A percentile compares a stretch with the other conserved stretches of the same genome.
phyloP scores from a whole-genome alignment of 2,329 filamentous ascomycete genomes.

The Passalora sequoiae region DNA sequence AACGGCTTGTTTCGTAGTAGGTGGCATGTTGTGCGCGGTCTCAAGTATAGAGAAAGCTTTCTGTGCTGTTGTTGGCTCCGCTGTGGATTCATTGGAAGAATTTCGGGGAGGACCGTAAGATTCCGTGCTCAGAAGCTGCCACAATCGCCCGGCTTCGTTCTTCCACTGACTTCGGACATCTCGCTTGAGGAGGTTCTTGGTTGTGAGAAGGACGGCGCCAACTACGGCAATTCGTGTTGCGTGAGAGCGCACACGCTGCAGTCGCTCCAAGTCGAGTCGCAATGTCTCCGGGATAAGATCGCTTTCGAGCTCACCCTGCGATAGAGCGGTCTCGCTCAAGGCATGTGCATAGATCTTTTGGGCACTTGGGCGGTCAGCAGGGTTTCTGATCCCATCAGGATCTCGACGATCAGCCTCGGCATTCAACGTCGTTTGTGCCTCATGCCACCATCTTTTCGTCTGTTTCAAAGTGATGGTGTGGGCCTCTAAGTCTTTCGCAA shows the following conservation, averaged over 20 bases:
- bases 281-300: slow-evolving; percentile 68
- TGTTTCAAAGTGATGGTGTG: slow-evolving; percentile 51
- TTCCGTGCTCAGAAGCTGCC: slow-evolving; percentile 60
- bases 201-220: slow-evolving; percentile 69
- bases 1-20: slow-evolving; percentile 42
- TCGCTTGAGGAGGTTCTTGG: slow-evolving; percentile 77
- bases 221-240: slow-evolving; percentile 64
- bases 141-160: slow-evolving; percentile 65
- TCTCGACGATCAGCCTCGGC: slow-evolving; percentile 64
- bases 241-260: slow-evolving; percentile 53
- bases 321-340: slow-evolving; percentile 69
- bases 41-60: slow-evolving; percentile 48
- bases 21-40: slow-evolving; percentile 47
- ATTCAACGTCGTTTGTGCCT: slow-evolving; percentile 59
- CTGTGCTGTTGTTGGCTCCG: slow-evolving; percentile 29
- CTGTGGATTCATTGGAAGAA: too few species aligned
- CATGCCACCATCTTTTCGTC: slow-evolving; percentile 63
- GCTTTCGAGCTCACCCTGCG: slow-evolving; percentile 50
- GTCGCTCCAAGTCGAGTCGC: slow-evolving; percentile 60
- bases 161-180: slow-evolving; percentile 76
- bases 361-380: slow-evolving; percentile 58
- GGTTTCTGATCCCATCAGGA: slow-evolving; percentile 60
- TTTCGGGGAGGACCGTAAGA: too few species aligned
- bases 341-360: slow-evolving; percentile 72
- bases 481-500: slow-evolving; percentile 59